Evolutionary conservation across 225 moss, liverwort and hornwort genomes (phyloP), one percentile per base, ranked within the genome.

Genomic region (Sphagnum contortum): DNA sequence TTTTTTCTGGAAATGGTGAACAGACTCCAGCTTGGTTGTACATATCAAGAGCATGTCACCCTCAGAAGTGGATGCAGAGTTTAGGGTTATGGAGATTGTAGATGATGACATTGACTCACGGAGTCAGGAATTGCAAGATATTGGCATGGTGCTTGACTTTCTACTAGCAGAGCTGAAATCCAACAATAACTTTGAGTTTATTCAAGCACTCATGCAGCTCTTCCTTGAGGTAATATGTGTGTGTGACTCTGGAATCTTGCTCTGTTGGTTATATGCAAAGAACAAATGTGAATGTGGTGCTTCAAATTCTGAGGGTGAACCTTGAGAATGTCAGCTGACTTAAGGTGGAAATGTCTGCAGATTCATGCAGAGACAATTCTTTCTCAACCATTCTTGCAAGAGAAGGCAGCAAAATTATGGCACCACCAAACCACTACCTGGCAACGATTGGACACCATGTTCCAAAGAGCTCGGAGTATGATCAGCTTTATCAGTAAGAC

Each of bases 111-210:
- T 45, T 12, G 77, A 72, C 55, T 69, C 71, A 14, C 80, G 65
- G 59, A 78, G 73, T 3, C 72, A 85, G 66, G 89, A 93, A 69
- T 67, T 93, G 51, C 69, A 72, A 9, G 93, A 93, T 73, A 81
- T 98, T 61, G 78, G 80, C 45, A 70, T 87, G 78, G 74, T 88
- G 14, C 74, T 98, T 77, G 98, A 93, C 68, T 98, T 98, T 68
- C 81, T 98, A 66, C 68, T 82, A 57, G 79, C 79, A 3, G 87
- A 89, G 81, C 69, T 85, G 10, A 64, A 75, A 51, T 74, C 83
- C 69, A 89, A 91, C 77, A 93, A 76, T 61, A 89, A 93, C 14
- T 98, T 89, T 66, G 91, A 98, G 76, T 87, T 98, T n/a, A 59
- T 93, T 13, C 98, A 98, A 66, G 98, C 93, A 9, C 55, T 93